Conservation (phyloP, 805 yeast genomes). For the Candida caryicola region DNA sequence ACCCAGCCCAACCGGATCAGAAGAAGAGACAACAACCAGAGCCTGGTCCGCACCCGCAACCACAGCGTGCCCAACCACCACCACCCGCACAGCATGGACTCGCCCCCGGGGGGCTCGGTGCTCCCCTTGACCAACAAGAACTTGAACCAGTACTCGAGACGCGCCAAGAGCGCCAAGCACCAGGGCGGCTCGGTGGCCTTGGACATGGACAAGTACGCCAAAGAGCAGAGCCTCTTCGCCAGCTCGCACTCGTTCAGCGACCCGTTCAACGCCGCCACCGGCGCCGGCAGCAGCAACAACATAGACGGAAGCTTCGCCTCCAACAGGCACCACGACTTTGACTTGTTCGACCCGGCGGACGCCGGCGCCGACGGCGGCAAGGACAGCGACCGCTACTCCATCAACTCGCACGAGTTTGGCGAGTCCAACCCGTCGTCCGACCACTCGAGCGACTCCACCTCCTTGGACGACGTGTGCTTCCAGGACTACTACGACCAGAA, state of each 20-base stretch:
- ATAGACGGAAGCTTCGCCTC: not conserved
- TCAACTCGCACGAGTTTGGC: slow-evolving; percentile 40
- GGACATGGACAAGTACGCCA: slow-evolving; percentile 39
- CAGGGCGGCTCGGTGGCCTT: slow-evolving; percentile 27
- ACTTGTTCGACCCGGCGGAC: slow-evolving; percentile 9
- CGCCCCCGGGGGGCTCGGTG: slow-evolving; percentile 1
- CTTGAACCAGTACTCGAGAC: slow-evolving; percentile 13
- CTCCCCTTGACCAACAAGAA: slow-evolving; percentile 37
- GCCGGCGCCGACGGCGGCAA: slow-evolving; percentile 17
- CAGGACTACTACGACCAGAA: slow-evolving; percentile 59
- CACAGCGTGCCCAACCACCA: not conserved
- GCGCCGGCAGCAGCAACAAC: not conserved
- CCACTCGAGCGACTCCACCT: slow-evolving; percentile 61
- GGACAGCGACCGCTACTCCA: slow-evolving; percentile 9
- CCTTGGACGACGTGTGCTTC: slow-evolving; percentile 89
- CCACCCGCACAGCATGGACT: not conserved
- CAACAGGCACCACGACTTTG: slow-evolving; percentile 4
- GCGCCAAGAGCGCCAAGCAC: slow-evolving; percentile 8
- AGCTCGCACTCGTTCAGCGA: slow-evolving; percentile 10
- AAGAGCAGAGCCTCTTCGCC: slow-evolving; percentile 27
- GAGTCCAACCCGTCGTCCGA: slow-evolving; percentile 65
- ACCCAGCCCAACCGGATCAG: slow-evolving; percentile 30
- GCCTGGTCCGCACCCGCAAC: slow-evolving; percentile 1
- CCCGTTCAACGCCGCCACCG: slow-evolving; percentile 8
- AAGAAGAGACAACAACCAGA: slow-evolving; percentile 11